A percentile compares a stretch with the other conserved stretches of the same genome.
Evolutionary conservation across 1,284 basidiomycete genomes (phyloP).

Genomic region (Sanghuangporus sanghuang): DNA sequence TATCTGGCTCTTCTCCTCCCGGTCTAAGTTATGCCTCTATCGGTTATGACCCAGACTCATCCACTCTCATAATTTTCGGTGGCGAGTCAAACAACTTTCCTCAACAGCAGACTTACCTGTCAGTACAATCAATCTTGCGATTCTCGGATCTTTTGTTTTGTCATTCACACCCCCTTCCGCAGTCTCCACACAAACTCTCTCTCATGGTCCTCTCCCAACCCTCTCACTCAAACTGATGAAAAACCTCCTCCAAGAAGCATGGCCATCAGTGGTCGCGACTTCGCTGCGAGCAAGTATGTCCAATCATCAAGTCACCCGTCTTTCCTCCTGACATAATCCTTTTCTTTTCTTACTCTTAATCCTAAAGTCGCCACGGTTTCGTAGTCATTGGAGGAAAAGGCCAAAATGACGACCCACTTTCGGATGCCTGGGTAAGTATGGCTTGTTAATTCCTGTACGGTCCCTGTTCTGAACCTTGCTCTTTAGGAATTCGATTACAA

Average conservation of each 20-base stretch:
- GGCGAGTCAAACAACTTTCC: constrained; percentile 64
- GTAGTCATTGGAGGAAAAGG: constrained; percentile 67
- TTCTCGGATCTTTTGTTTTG: background rate
- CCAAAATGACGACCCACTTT: constrained; percentile 42
- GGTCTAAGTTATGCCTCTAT: constrained; percentile 68
- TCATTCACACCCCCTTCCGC: constrained; percentile 6
- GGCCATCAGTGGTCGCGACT: constrained; percentile 58
- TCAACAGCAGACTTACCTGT: constrained; percentile 66
- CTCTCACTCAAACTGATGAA: constrained; percentile 38
- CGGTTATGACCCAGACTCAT: constrained; percentile 42
- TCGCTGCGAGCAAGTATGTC: constrained; percentile 73
- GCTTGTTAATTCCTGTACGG: background rate
- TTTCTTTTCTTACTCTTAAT: constrained; percentile 10
- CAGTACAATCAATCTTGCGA: constrained; percentile 21
- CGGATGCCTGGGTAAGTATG: constrained; percentile 64
- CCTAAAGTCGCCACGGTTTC: constrained; percentile 57
- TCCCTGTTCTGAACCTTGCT: constrained; percentile 7
- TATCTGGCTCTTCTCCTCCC: constrained; percentile 51
- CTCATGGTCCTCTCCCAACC: constrained; percentile 52
- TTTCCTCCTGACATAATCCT: constrained; percentile 14
- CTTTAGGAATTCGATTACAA: constrained; percentile 67
- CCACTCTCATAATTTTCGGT: constrained; percentile 66
- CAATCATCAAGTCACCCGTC: constrained; percentile 1
- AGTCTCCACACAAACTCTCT: constrained; percentile 57
- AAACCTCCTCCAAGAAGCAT: constrained; percentile 59